phyloP scores from a whole-genome alignment of 75 land plant genomes.

The Selaginella moellendorffii region DNA sequence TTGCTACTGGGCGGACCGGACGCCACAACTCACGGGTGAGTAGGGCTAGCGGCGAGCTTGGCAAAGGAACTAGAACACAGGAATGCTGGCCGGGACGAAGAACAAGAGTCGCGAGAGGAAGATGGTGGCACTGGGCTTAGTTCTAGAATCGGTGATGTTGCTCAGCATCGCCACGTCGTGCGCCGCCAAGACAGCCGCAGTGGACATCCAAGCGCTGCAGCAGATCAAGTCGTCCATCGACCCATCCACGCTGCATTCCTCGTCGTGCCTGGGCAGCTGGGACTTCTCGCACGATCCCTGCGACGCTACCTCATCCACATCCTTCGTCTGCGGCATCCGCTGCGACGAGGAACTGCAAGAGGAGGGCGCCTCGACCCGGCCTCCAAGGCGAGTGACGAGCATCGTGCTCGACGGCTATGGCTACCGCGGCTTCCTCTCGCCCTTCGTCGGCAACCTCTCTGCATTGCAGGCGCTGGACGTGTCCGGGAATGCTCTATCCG shows the following conservation, averaged over 20 bases:
- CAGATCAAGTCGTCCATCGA: constrained; percentile 5
- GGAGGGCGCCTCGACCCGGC: neutral
- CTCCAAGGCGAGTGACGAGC: constrained; percentile 24
- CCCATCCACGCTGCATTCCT: neutral
- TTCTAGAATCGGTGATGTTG: too few relatives aligned
- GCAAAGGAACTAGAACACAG: too few relatives aligned
- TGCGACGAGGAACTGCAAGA: constrained; percentile 11
- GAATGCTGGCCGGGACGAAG: too few relatives aligned
- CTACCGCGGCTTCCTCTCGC: constrained; percentile 37
- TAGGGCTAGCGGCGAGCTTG: too few relatives aligned
- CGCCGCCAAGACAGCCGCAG: neutral
- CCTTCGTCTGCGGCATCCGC: constrained; percentile 16
- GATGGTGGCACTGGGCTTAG: too few relatives aligned
- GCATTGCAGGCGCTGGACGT: constrained; percentile 47
- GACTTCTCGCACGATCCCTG: constrained; percentile 7
- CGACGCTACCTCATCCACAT: neutral
- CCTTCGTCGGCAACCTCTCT: constrained; percentile 28
- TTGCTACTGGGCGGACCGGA: too few relatives aligned
- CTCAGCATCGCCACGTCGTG: too few relatives aligned
- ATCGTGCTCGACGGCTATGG: constrained; percentile 39
- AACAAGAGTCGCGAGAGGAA: too few relatives aligned
- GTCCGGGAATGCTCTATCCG: constrained; percentile 42
- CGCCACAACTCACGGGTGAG: too few relatives aligned
- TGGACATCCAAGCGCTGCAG: neutral
- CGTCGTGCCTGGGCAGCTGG: constrained; percentile 1